Evolutionary conservation across 169 alveolate species (phyloP), one percentile per base, ranked within the genome.

Genomic region (Plasmodium malariae): DNA sequence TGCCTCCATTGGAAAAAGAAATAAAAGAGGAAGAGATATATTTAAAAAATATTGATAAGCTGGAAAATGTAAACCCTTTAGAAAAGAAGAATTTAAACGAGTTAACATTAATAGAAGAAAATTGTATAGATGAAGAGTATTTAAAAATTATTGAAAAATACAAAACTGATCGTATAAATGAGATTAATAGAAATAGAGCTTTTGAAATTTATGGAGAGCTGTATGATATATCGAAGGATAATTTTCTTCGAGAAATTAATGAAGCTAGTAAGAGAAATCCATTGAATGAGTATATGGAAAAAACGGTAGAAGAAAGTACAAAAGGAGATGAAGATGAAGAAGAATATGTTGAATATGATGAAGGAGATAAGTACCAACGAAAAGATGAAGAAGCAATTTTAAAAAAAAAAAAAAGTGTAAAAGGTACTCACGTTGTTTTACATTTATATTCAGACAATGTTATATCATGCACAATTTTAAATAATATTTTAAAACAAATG

Each of bases 21-120:
- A 94, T 93, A 54, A 96, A 96, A 14, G 95, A 96, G 40, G 98
- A 96, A 78, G 96, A 92, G 36, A 86, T 94, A 59, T 93, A 93
- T 48, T 45, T 94, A 26, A 68, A 85, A 48, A 63, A 51, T 34
- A 73, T 78, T 72, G 93, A 93, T 45, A 49, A 65, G 28, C 76
- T 89, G 12, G 94, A 89, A 69, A 17, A 54, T 11, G 65, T 28
- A 26, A 74, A 87, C 51, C 12, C 65, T 34, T 57, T 92, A 37
- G 93, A 92, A 51, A 87, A 74, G 12, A 72, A 88, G 36, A 92
- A 76, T 45, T 59, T 92, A 40, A 86, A 87, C 11, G 86, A 87
- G 26, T 36, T 92, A 49, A 59, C 28, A 11, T 59, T 83, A 57
- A 11, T 78, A 11, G 91, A 87, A 32, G 89, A 80, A 54, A 57